Evolutionary conservation across 2,329 filamentous ascomycete species (phyloP), one percentile per base, ranked within the genome.

Genomic region (Alternaria gaisen): DNA sequence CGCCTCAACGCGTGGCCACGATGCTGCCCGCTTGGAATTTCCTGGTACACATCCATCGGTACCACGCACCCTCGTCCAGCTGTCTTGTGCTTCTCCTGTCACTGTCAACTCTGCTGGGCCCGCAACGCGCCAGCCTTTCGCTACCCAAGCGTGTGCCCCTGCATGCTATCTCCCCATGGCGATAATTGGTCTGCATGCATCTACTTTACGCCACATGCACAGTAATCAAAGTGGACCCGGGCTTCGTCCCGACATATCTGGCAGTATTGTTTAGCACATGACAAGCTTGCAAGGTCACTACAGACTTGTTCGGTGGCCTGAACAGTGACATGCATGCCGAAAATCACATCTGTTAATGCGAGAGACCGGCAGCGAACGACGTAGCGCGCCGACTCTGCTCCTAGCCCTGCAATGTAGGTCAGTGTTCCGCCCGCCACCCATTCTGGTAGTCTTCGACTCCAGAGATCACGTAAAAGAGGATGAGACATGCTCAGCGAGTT

Each of bases 81-180:
- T 26, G 40, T 22, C 24, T 32, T 14, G 36, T 47, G 40, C 22
- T 42, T 44, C 46, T 51, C 53, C 34, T 32, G 46, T 52, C 41
- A 42, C 36, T 34, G 16, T 38, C 5, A n/a, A 24, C 20, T 22
- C 10, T 36, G 34, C 48, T 40, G 32, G 56, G 24, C 59, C 50
- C 55, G 43, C 30, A 30, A 46, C 38, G 43, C 38, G 55, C 55
- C 59, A 46, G 51, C 38, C 50, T 43, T 50, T 32, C 36, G 14
- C 42, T 24, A 14, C 24, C 26, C 47, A 57, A 50, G 58, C 58
- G 38, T 46, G 16, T 44, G 59, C 59, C 59, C 59, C 59, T 61
- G 59, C 55, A 54, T 61, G 18, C n/a, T 28, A 30, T 40, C 24
- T n/a, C 38, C 6, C 40, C 30, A 20, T 24, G 32, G 41, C 30